Conservation (phyloP, 495 filamentous ascomycete species). For the Pyrenopolyporus hunteri region DNA sequence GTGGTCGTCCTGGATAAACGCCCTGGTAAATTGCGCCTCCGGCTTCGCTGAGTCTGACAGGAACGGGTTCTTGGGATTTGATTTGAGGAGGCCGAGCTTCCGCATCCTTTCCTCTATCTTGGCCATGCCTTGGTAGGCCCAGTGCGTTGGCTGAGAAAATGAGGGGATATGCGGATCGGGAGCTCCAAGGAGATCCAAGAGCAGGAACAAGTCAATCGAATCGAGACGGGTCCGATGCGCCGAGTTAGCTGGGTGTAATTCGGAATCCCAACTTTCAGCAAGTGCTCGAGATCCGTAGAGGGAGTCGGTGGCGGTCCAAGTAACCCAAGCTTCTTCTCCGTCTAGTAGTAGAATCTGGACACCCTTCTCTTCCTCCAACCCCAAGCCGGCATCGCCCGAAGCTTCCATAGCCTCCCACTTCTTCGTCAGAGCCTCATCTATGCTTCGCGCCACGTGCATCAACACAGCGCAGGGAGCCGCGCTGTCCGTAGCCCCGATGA, state of each 20-base stretch:
- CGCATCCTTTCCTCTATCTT: slow-evolving; percentile 71
- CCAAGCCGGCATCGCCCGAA: slow-evolving; percentile 43
- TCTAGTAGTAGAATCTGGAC: slow-evolving; percentile 87
- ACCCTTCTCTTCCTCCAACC: slow-evolving; percentile 58
- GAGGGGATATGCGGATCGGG: slow-evolving; percentile 70
- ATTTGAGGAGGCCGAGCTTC: slow-evolving; percentile 47
- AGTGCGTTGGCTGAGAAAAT: slow-evolving; percentile 85
- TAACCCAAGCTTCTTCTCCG: slow-evolving; percentile 85
- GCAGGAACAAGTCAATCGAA: slow-evolving; percentile 81
- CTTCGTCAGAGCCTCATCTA: slow-evolving; percentile 50
- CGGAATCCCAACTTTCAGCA: slow-evolving; percentile 75
- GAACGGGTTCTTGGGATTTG: slow-evolving; percentile 43
- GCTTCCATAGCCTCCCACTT: slow-evolving; percentile 48
- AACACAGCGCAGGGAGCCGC: slow-evolving; percentile 88
- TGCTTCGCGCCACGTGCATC: slow-evolving; percentile 64
- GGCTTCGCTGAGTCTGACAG: slow-evolving; percentile 60
- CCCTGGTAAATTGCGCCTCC: slow-evolving; percentile 51
- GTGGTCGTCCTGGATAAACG: slow-evolving; percentile 76
- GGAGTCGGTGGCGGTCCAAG: slow-evolving; percentile 76
- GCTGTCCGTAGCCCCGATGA: slow-evolving; percentile 88
- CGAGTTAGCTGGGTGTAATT: slow-evolving; percentile 69
- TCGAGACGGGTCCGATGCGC: slow-evolving; percentile 71
- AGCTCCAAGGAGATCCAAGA: slow-evolving; percentile 84
- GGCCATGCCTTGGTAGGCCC: slow-evolving; percentile 81
- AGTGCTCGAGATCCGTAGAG: slow-evolving; percentile 83